A percentile compares a stretch with the other conserved stretches of the same genome.
Evolutionary conservation across 495 filamentous ascomycete genomes (phyloP).

Genomic region (Talaromyces trachyspermus): DNA sequence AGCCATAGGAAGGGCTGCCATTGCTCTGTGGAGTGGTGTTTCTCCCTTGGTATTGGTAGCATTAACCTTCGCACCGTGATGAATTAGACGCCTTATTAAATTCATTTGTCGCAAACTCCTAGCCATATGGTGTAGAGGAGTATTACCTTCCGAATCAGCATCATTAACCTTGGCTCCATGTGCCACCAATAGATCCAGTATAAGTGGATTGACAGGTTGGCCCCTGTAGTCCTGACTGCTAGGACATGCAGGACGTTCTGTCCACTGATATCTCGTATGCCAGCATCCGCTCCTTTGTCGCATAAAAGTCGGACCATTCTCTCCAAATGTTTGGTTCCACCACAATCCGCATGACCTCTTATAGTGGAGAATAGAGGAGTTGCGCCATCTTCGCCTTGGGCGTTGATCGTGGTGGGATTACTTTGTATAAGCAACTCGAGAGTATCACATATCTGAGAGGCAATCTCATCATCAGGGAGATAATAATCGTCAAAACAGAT

Average conservation of each 20-base stretch:
- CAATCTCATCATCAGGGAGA: constrained; percentile 5
- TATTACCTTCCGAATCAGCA: constrained; percentile 8
- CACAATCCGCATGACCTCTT: constrained; percentile 2
- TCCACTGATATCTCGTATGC: constrained; percentile 6
- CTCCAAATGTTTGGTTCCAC: constrained; percentile 9
- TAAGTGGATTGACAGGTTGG: constrained; percentile 5
- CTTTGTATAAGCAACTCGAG: constrained; percentile 10
- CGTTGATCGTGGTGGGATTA: constrained; percentile 8
- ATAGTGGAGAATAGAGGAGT: constrained; percentile 11
- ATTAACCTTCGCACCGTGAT: constrained; percentile 12
- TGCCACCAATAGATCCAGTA: constrained; percentile 9
- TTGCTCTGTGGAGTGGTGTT: constrained; percentile 13
- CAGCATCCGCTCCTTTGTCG: constrained; percentile 10
- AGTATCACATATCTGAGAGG: constrained; percentile 1
- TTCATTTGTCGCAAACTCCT: constrained; percentile 9
- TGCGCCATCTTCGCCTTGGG: constrained; percentile 5
- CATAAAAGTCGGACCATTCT: constrained; percentile 5
- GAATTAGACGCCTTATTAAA: constrained; percentile 6
- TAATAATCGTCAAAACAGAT: neutral
- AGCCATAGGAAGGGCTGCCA: neutral
- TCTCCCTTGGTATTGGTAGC: constrained; percentile 9
- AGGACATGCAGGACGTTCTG: constrained; percentile 12
- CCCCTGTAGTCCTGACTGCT: constrained; percentile 1
- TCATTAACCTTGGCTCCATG: constrained; percentile 11
- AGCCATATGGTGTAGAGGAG: constrained; percentile 12